These are phyloP conservation scores for Carex arenaria DNA, from an alignment of 202 grass and related monocot genomes.

Conservation along the genomic window DNA sequence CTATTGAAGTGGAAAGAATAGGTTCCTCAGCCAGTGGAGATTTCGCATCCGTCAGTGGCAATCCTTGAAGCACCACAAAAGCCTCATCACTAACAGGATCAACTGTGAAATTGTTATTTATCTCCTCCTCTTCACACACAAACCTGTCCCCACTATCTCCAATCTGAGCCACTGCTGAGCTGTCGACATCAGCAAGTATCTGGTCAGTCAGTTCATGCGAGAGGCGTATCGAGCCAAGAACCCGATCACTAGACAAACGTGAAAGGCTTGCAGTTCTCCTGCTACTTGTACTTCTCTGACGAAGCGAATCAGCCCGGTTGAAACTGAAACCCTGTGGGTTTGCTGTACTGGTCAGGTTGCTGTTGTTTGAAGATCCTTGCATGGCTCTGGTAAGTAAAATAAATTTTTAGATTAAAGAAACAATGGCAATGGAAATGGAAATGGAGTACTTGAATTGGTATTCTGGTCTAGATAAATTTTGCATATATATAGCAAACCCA, in stretches of 20 bases:
- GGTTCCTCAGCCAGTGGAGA: conserved; percentile 21
- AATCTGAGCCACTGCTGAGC: conserved; percentile 52
- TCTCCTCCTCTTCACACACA: conserved; percentile 27
- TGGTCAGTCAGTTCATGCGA: conserved; percentile 58
- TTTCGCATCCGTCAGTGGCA: neutral
- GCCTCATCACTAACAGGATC: conserved; percentile 36
- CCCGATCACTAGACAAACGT: conserved; percentile 43
- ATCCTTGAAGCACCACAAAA: neutral
- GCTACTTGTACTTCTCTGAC: conserved; percentile 1
- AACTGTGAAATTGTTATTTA: conserved; percentile 17
- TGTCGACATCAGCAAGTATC: conserved; percentile 51
- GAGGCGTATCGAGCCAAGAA: conserved; percentile 64
- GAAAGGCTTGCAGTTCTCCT: conserved; percentile 55
- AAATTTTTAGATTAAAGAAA: neutral
- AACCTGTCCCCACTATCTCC: conserved; percentile 60
- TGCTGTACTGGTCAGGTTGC: neutral
- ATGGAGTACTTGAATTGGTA: neutral
- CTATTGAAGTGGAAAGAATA: neutral
- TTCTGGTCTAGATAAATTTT: neutral
- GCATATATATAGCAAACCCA: neutral
- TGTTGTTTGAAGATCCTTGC: conserved; percentile 16
- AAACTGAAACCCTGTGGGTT: neutral
- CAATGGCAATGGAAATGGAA: neutral
- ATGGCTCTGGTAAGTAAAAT: neutral
- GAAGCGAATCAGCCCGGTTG: neutral